A percentile compares a stretch with the other conserved stretches of the same genome.
phyloP scores from a whole-genome alignment of 352 stramenopile species.

The Aphanomyces astaci region DNA sequence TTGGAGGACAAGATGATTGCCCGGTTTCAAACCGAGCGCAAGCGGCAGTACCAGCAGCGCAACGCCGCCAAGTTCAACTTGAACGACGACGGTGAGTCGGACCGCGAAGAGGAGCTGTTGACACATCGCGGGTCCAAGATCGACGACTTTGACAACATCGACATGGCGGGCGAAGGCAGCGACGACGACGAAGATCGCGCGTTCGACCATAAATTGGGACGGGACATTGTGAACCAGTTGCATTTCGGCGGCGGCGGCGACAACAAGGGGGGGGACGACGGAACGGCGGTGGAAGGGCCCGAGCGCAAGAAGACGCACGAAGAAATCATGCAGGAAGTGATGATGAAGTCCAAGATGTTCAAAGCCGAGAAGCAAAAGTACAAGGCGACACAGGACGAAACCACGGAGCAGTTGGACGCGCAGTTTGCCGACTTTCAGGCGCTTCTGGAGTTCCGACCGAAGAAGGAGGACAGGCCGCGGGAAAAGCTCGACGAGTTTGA shows the following conservation, averaged over 20 bases:
- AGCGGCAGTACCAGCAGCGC: constrained; percentile 61
- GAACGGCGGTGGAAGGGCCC: constrained; percentile 3
- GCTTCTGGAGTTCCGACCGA: constrained; percentile 70
- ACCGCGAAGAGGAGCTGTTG: constrained; percentile 59
- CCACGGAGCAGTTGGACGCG: constrained; percentile 63
- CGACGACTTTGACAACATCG: constrained; percentile 64
- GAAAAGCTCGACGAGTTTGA: constrained; percentile 76
- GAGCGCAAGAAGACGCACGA: constrained; percentile 75
- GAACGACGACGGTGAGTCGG: constrained; percentile 70
- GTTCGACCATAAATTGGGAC: constrained; percentile 52
- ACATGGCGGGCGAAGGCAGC: constrained; percentile 34
- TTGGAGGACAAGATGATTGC: constrained; percentile 91
- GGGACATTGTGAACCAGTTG: constrained; percentile 74
- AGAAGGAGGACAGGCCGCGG: constrained; percentile 38
- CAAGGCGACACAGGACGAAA: constrained; percentile 75
- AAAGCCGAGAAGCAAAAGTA: constrained; percentile 83
- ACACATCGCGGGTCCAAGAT: constrained; percentile 71
- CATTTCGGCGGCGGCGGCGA: constrained; percentile 72
- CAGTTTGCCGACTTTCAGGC: constrained; percentile 54
- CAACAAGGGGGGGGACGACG: neutral
- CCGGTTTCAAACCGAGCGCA: constrained; percentile 83
- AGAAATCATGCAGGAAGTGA: constrained; percentile 87
- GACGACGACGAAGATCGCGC: constrained; percentile 68
- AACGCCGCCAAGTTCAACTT: constrained; percentile 65
- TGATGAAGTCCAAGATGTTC: constrained; percentile 87